Base-by-base conservation (phyloP, 495 filamentous ascomycete species). In the Aspergillus saccharolyticus region DNA sequence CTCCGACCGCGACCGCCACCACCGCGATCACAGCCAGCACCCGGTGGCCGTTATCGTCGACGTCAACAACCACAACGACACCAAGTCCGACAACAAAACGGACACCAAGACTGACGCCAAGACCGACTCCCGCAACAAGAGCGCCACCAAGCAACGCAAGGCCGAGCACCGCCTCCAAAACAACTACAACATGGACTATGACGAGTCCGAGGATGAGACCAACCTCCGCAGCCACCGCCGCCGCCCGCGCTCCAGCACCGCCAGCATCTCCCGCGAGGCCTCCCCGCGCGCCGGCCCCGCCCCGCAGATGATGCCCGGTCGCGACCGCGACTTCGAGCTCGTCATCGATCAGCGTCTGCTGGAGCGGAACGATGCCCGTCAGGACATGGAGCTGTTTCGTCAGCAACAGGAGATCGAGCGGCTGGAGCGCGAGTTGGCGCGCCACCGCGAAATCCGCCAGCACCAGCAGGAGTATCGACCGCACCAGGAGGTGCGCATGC, bases 361-460 rank as follows among this genome's bases (percentile, higher is more conserved):
- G 28, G 65, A 75, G 60, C 62, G 57, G 45, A 71, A 69, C 44
- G 70, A 79, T 56, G 47, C 63, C 14, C 67, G 70, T 0, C 75
- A 76, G 54, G 73, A 76, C 53, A 17, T 76, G 19, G 73, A 79
- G 58, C 64, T 79, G 50, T 59, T 64, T 20, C 70, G 68, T 28
- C 70, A 73, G 51, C 71, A 76, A 60, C 69, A 70, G 59, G 78
- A 81, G 61, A 74, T 79, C 28, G 73, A 78, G 53, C 59, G 67
- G 4, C 42, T 79, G 57, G 65, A 75, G 64, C 66, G 73, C 33
- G 73, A 86, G 58, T 59, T 79, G 17, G 70, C 66, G 18, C 67
- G 64, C 18, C 61, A 64, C 42, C 69, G 68, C 20, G 71, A 72
- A 24, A 20, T 39, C 22, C 28, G 22, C 10, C 25, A 58, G 53